Base-by-base conservation (phyloP, 805 yeast genomes). In the Metschnikowia anglica region DNA sequence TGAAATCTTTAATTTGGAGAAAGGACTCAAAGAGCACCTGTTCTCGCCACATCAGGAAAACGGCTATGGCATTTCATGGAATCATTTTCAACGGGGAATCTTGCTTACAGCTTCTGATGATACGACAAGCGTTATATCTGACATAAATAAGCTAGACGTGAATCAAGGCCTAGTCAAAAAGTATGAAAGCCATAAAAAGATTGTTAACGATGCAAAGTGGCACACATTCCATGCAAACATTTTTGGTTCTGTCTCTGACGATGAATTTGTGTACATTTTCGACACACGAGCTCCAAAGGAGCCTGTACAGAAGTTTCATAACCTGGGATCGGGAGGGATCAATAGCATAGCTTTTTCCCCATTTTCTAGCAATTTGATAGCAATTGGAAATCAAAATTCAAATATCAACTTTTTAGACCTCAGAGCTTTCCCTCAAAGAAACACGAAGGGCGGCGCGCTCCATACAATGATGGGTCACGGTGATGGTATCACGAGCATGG, bases 401-500 rank as follows among this genome's bases (percentile, higher is more conserved):
- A 79, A 80, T 46, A 75, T 85, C 28, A 78, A 77, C 42, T 59
- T 86, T n/a, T 75, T 81, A 47, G 93, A 86, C 56, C 54, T 78
- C 26, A 72, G 93, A 55, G 37, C 50, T 1, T 11, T 37, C 12
- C 33, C 38, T 4, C 37, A 16, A 18, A 13, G 15, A 2, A 4
- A 20, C 10, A 10, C 25, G 9, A 31, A 26, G 8, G 48, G 57
- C 3, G 65, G 68, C 4, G 66, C 73, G 18, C 68, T 86, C 9
- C 93, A 86, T 59, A 73, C 83, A 3, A 83, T 86, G 81, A 73
- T 82, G 77, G 93, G 93, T 1, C 97, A 88, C 54, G 80, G 83
- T 3, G 87, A 77, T 24, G 65, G 85, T 1, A 79, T 88, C 27
- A 85, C 90, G 1, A 68, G 80, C 32, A 60, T 88, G 43, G 89